Base-by-base conservation (phyloP, 225 moss, liverwort and hornwort genomes). In the Thuidium tamariscinum region DNA sequence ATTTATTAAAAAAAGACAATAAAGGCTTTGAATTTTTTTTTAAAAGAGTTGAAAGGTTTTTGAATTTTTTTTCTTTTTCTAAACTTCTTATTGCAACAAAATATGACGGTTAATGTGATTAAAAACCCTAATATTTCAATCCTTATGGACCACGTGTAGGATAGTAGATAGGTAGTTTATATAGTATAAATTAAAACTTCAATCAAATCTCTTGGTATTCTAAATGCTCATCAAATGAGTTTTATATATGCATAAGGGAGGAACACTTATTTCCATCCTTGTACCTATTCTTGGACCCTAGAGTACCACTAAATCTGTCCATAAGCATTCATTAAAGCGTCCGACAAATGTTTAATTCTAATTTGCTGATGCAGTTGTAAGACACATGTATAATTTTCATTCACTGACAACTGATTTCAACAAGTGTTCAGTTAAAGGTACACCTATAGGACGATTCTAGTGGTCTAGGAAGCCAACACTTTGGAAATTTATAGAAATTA, bases 101-200 rank as follows among this genome's bases (percentile, higher is more conserved):
- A 4, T 39, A 39, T 25, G 7, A 39, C 4, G 25, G 23, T 39
- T 7, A 68, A 41, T 41, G 29, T 17, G 6, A 44, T 71, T 71
- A 44, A 10, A 29, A 72, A 10, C 16, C 9, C 10, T 70, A 9
- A 0, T 46, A 46, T 41, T 18, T 30, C 0, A 0, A 0, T 16
- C 2, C 0, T 46, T 2, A 42, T 42, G 2, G 5, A 70, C 2
- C 4, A 0, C 27, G 3, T 2, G 4, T 73, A 3, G 19, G 0
- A 32, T 30, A 1, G 2, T 20, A 11, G 20, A 6, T 20, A 73
- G 12, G 19, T 32, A 27, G 44, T 42, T 71, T 32, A 48, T 0
- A 7, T 32, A 6, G 2, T 32, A 48, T 7, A 32, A 49, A 19
- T 30, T 73, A 4, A 32, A 73, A 7, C 2, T 10, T 32, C 20